These are phyloP conservation scores for Hypoxylon fragiforme DNA, from an alignment of 495 filamentous ascomycete species.

Conservation along the genomic window DNA sequence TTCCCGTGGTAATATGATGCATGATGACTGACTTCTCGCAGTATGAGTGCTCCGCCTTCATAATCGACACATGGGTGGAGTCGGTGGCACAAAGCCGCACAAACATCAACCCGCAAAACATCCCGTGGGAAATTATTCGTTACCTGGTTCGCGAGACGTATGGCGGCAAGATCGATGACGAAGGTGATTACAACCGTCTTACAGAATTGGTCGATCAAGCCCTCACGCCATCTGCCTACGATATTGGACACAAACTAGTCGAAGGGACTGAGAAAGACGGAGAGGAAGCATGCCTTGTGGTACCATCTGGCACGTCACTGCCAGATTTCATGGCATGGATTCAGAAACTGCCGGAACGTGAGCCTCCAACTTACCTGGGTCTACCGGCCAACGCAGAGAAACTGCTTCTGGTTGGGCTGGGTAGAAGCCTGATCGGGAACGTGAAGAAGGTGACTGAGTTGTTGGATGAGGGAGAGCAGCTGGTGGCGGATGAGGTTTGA, in stretches of 20 bases:
- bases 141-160: conserved; percentile 92
- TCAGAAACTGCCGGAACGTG: conserved; percentile 85
- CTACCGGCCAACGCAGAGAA: conserved; percentile 97
- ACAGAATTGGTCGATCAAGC: conserved; percentile 70
- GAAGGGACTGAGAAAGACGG: conserved; percentile 52
- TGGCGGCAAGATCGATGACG: conserved; percentile 95
- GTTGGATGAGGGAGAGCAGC: conserved; percentile 90
- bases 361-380: conserved; percentile 96
- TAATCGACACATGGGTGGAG: conserved; percentile 96
- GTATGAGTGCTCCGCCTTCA: conserved; percentile 96
- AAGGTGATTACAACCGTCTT: conserved; percentile 78
- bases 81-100: conserved; percentile 76
- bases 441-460: conserved; percentile 78
- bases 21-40: conserved; percentile 41
- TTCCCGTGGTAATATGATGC: background rate
- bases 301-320: conserved; percentile 78
- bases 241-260: conserved; percentile 87
- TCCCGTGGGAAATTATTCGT: conserved; percentile 96
- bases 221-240: conserved; percentile 85
- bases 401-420: conserved; percentile 86
- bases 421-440: conserved; percentile 81
- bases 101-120: conserved; percentile 88
- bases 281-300: conserved; percentile 64
- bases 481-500: conserved; percentile 72
- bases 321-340: conserved; percentile 92